Conservation (phyloP, 345 rosid genomes). For the Aethionema arabicum region DNA sequence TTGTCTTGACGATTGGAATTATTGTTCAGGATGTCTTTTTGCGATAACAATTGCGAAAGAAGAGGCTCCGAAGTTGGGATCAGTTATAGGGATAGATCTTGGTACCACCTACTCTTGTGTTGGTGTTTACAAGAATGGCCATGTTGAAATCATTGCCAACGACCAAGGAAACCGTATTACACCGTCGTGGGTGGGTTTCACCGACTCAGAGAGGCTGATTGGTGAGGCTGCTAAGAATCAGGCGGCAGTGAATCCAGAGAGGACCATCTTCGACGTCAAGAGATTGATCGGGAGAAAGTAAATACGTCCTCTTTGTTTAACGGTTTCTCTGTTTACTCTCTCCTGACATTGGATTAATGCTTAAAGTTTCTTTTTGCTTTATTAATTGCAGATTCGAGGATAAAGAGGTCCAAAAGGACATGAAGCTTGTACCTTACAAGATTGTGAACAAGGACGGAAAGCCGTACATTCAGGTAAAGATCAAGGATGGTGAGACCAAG, state of each 20-base stretch:
- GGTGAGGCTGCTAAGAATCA: conserved; percentile 99
- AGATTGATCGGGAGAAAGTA: conserved; percentile 96
- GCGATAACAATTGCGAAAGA: conserved; percentile 52
- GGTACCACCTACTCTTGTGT: conserved; percentile 98
- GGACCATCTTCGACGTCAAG: conserved; percentile 93
- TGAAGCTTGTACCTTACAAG: conserved; percentile 89
- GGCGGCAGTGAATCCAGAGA: conserved; percentile 84
- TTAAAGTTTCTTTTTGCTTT: conserved; percentile 2
- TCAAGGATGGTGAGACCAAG: conserved; percentile 94
- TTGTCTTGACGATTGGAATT: conserved; percentile 40
- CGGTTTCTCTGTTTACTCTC: not conserved
- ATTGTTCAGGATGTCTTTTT: conserved; percentile 47
- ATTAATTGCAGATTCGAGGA: conserved; percentile 64
- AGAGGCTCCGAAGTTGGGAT: conserved; percentile 76
- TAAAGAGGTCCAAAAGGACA: conserved; percentile 90
- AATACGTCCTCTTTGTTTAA: not conserved
- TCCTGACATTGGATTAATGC: not conserved
- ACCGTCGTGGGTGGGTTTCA: conserved; percentile 97
- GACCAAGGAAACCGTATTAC: conserved; percentile 99
- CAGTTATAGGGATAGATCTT: conserved; percentile 93
- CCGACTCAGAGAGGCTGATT: conserved; percentile 84
- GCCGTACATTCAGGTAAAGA: conserved; percentile 86
- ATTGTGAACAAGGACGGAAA: conserved; percentile 91
- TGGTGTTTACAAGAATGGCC: conserved; percentile 95
- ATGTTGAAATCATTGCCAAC: conserved; percentile 95